These are phyloP conservation scores for Xylaria sp. DNA, from an alignment of 2,329 filamentous ascomycete genomes.

Conservation along the genomic window DNA sequence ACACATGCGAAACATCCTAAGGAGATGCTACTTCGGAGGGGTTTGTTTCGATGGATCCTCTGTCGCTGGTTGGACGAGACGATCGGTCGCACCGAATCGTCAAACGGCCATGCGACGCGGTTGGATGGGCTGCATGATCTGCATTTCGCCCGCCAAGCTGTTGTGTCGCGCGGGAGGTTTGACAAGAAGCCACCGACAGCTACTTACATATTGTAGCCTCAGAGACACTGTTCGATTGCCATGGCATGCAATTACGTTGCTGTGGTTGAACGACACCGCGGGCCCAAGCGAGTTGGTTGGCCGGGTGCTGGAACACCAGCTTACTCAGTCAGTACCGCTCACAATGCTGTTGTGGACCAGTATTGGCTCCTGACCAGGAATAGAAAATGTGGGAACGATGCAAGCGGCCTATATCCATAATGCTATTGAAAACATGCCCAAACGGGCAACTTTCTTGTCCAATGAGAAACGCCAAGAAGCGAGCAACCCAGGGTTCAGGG, in stretches of 20 bases:
- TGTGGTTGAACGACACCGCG: background rate
- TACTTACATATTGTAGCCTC: background rate
- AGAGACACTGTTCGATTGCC: background rate
- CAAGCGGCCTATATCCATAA: constrained; percentile 11
- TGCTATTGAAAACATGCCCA: constrained; percentile 21
- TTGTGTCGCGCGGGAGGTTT: constrained; percentile 1
- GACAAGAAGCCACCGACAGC: constrained; percentile 14
- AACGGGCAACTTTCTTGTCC: constrained; percentile 31
- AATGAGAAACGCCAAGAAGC: constrained; percentile 29
- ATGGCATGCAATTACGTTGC: background rate
- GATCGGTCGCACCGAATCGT: constrained; percentile 22
- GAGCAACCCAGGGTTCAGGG: constrained; percentile 30
- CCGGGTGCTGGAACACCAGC: background rate
- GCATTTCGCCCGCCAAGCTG: constrained; percentile 16
- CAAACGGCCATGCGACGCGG: constrained; percentile 24
- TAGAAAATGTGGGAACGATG: constrained; percentile 9
- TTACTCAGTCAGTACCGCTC: constrained; percentile 1
- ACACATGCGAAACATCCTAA: constrained; percentile 31
- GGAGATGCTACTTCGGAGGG: constrained; percentile 16
- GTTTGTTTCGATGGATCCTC: constrained; percentile 26
- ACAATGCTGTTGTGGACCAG: too few relatives aligned
- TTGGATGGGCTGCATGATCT: constrained; percentile 21
- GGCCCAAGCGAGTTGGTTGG: background rate
- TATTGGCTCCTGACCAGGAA: constrained; percentile 20
- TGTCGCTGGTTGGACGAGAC: constrained; percentile 4